Evolutionary conservation across 129 eudicot genomes (phyloP), one percentile per base, ranked within the genome.

Genomic region (Artemisia argyi): DNA sequence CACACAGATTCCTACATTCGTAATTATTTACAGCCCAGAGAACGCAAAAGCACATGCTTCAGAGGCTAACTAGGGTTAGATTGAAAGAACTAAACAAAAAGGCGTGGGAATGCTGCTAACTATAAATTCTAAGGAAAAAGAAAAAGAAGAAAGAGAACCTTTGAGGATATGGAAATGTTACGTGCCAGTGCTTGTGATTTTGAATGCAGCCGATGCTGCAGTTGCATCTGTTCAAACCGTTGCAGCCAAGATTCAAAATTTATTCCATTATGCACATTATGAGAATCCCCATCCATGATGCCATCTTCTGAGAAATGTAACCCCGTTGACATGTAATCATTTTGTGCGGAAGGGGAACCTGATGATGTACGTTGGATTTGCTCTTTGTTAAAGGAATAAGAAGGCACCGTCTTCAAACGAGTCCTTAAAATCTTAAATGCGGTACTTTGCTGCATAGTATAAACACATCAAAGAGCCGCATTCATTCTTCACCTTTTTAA

Each of bases 371-470:
- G 79, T 46, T 53, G 76, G 8, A 70, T 17, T 77, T 82, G 87
- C 71, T 88, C 96, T 61, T 85, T 84, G 68, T 79, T 83, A 68
- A 90, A 88, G 83, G 97, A 84, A 76, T 83, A 88, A 2, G 96
- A 54, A 60, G 97, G 99, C 7, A 95, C 91, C 22, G 99, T 88
- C 88, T 95, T 95, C 77, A 95, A 80, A 35, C 99, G 88, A 61
- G 99, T 95, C 76, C 94, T 83, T 61, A 95, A 85, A 57, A 90
- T 83, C 88, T 90, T 95, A 81, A 95, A 95, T 47, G 99, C 99
- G 39, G 83, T 79, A 81, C 97, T 90, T 95, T 95, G 97, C 99
- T 95, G 89, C 83, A 82, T 56, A 18, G 55, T 57, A 30, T 44
- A 69, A 19, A 12, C 35, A 24, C 65, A 39, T 71, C 22, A 30